These are phyloP conservation scores for Pleurotus eryngii DNA, from an alignment of 768 basidiomycete genomes.

Conservation along the genomic window DNA sequence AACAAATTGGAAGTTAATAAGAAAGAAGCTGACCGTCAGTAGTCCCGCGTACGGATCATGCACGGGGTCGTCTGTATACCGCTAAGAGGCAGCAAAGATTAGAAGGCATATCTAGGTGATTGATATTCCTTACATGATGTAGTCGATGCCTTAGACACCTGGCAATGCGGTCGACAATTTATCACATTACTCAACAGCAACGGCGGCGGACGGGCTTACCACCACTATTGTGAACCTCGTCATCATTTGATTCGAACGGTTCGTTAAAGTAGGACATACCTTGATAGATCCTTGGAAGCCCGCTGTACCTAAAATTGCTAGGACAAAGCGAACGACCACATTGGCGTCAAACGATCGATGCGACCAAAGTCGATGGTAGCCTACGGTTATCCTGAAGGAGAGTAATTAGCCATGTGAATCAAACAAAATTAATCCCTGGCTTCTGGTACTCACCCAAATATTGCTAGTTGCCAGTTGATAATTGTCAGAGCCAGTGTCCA, in stretches of 20 bases:
- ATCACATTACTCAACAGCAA: too few relatives aligned
- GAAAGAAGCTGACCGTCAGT: background rate
- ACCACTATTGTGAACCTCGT: conserved; percentile 36
- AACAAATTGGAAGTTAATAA: background rate
- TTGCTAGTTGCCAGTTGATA: conserved; percentile 64
- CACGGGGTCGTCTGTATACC: conserved; percentile 66
- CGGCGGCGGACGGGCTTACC: conserved; percentile 28
- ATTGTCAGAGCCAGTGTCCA: conserved; percentile 52
- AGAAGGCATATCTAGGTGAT: background rate
- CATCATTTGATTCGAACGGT: too few relatives aligned
- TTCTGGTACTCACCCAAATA: conserved; percentile 53
- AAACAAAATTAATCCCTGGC: background rate
- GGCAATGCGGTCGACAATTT: background rate
- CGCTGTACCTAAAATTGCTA: conserved; percentile 68
- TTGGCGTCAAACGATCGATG: conserved; percentile 69
- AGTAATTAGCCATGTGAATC: background rate
- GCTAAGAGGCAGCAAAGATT: conserved; percentile 27
- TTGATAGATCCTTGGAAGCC: conserved; percentile 82
- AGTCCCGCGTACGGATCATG: conserved; percentile 56
- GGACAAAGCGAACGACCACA: conserved; percentile 47
- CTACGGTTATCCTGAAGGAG: conserved; percentile 57
- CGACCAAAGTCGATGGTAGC: conserved; percentile 76
- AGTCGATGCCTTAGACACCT: conserved; percentile 73
- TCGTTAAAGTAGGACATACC: conserved; percentile 28
- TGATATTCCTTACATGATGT: conserved; percentile 51